Evolutionary conservation across 805 yeast species (phyloP).

Genomic region (Maudiozyma serrabonitensis): DNA sequence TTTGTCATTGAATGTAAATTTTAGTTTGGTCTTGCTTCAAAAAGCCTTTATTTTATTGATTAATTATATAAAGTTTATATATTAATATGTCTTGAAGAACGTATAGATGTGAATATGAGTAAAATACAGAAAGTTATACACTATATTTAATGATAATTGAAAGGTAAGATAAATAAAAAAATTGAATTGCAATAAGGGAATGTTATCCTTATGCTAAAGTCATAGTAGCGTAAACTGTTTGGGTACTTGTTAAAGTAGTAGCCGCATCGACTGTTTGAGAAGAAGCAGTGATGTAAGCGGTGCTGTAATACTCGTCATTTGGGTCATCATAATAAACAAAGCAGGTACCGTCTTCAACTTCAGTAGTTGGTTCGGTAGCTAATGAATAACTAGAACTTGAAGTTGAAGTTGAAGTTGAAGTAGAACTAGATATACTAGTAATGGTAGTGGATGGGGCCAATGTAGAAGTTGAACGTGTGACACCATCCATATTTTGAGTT

Average conservation of each 20-base stretch:
- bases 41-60: not conserved
- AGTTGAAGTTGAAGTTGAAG: not conserved
- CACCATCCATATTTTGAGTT: not conserved
- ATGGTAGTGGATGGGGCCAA: constrained; percentile 2
- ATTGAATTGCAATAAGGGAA: too few species aligned
- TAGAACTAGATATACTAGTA: constrained; percentile 1
- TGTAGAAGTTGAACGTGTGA: not conserved
- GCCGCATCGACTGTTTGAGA: constrained; percentile 27
- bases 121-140: not conserved
- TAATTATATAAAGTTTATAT: too few species aligned
- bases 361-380: not conserved
- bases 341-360: constrained; percentile 18
- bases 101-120: not conserved
- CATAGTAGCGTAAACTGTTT: constrained; percentile 18
- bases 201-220: constrained; percentile 1
- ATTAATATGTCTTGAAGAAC: not conserved
- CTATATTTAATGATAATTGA: too few species aligned
- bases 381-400: constrained; percentile 6
- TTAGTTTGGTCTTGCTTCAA: not conserved
- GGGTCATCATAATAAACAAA: constrained; percentile 16
- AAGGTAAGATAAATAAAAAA: too few species aligned
- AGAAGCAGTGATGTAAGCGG: constrained; percentile 21
- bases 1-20: too few species aligned
- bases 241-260: constrained; percentile 28
- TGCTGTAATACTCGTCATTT: constrained; percentile 24